A percentile compares a stretch with the other conserved stretches of the same genome.
These are phyloP conservation scores for Mortierella sp. DNA, from an alignment of 371 early-diverging fungal species.

Conservation along the genomic window DNA sequence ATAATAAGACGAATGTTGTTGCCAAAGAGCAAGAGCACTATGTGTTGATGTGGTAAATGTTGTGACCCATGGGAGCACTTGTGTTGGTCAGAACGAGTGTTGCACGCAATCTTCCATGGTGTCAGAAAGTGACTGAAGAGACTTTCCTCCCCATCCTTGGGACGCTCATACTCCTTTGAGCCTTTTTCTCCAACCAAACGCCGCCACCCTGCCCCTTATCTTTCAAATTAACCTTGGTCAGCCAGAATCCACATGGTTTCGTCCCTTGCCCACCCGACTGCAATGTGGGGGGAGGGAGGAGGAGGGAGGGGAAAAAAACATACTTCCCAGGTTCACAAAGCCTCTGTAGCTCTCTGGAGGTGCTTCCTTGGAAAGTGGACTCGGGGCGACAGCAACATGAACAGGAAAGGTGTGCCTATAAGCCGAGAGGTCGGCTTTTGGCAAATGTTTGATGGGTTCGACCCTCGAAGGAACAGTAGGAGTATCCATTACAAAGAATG, in stretches of 20 bases:
- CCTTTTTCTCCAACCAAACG: too few species aligned
- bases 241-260: too few species aligned
- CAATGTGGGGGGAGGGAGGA: too few species aligned
- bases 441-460: too few species aligned
- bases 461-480: too few species aligned
- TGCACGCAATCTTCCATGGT: too few species aligned
- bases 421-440: slow-evolving; percentile 10
- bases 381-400: slow-evolving; percentile 65
- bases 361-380: slow-evolving; percentile 74
- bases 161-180: too few species aligned
- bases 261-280: background rate
- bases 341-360: slow-evolving; percentile 76
- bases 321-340: slow-evolving; percentile 65
- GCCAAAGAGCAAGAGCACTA: slow-evolving; percentile 85
- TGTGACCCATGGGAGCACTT: background rate
- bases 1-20: slow-evolving; percentile 85
- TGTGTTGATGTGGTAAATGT: too few species aligned
- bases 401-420: slow-evolving; percentile 64
- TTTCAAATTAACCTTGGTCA: background rate
- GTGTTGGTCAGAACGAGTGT: too few species aligned
- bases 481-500: too few species aligned
- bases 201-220: background rate
- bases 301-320: slow-evolving; percentile 15
- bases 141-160: background rate
- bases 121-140: too few species aligned